Percentiles rank a stretch among this genome's conserved stretches.
phyloP scores from a whole-genome alignment of 202 grass and related monocot species.

The Eragrostis tef region DNA sequence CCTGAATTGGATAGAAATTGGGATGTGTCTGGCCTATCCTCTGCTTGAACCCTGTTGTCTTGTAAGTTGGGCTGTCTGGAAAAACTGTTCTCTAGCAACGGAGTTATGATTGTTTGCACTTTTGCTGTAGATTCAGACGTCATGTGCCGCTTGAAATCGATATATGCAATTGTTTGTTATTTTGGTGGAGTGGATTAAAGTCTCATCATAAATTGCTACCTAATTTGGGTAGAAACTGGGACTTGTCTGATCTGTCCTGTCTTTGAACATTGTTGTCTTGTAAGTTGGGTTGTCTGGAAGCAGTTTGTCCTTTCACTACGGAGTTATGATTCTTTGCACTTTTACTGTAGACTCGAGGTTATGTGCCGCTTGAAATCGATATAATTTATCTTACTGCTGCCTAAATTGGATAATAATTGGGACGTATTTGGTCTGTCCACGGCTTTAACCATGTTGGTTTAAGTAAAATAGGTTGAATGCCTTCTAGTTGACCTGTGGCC shows the following conservation, averaged over 20 bases:
- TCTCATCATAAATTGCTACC: not conserved
- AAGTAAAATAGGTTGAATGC: not conserved
- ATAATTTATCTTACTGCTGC: not conserved
- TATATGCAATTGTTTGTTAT: not conserved
- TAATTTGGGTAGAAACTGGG: not conserved
- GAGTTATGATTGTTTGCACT: not conserved
- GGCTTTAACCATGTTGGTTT: not conserved
- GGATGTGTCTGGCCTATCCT: not conserved
- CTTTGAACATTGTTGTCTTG: not conserved
- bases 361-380: not conserved
- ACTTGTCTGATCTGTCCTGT: not conserved
- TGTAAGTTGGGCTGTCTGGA: not conserved
- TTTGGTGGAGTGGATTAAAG: not conserved
- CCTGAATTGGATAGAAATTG: not conserved
- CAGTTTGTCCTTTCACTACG: not conserved
- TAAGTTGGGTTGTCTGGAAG: not conserved
- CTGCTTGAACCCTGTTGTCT: not conserved
- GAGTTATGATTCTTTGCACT: not conserved
- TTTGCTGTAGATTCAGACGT: not conserved
- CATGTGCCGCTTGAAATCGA: not conserved
- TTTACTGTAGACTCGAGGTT: not conserved
- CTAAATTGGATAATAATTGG: not conserved
- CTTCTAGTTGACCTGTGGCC: not conserved
- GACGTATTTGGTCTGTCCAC: not conserved
- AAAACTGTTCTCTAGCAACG: not conserved